A percentile compares a stretch with the other conserved stretches of the same genome.
Conservation (phyloP, 2,329 filamentous ascomycete genomes). For the Aspergillus chevalieri region DNA sequence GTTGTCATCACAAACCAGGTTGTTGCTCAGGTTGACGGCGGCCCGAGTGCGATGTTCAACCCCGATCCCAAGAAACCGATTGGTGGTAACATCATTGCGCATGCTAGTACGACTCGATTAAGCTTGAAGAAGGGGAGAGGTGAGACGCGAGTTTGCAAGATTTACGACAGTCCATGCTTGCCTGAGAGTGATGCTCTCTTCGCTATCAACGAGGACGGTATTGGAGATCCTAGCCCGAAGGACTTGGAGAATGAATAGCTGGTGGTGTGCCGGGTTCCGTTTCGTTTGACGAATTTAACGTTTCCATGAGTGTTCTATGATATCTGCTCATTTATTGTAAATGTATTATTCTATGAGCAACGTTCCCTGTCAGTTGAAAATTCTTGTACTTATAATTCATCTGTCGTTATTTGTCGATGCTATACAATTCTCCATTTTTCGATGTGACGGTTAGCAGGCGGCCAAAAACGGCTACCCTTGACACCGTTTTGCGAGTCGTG, state of each 20-base stretch:
- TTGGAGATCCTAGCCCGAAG: slow-evolving; percentile 91
- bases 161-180: slow-evolving; percentile 95
- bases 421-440: too few relatives aligned
- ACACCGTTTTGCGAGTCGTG: too few relatives aligned
- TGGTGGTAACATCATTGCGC: slow-evolving; percentile 96
- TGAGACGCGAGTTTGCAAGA: slow-evolving; percentile 97
- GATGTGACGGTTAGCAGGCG: too few relatives aligned
- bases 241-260: slow-evolving; percentile 76
- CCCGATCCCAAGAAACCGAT: slow-evolving; percentile 99
- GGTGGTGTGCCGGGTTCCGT: too few relatives aligned
- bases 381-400: too few relatives aligned
- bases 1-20: slow-evolving; percentile 99
- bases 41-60: slow-evolving; percentile 96
- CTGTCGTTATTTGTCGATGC: too few relatives aligned
- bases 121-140: slow-evolving; percentile 92
- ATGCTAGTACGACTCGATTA: slow-evolving; percentile 89
- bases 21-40: slow-evolving; percentile 94
- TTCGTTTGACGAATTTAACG: too few relatives aligned
- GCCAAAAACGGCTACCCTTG: too few relatives aligned
- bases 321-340: too few relatives aligned
- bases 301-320: too few relatives aligned
- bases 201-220: slow-evolving; percentile 94
- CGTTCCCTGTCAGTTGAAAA: too few relatives aligned
- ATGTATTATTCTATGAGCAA: too few relatives aligned
- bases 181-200: slow-evolving; percentile 96